phyloP scores from a whole-genome alignment of 1,139 yeast species.

The Zygoascus sp. region DNA sequence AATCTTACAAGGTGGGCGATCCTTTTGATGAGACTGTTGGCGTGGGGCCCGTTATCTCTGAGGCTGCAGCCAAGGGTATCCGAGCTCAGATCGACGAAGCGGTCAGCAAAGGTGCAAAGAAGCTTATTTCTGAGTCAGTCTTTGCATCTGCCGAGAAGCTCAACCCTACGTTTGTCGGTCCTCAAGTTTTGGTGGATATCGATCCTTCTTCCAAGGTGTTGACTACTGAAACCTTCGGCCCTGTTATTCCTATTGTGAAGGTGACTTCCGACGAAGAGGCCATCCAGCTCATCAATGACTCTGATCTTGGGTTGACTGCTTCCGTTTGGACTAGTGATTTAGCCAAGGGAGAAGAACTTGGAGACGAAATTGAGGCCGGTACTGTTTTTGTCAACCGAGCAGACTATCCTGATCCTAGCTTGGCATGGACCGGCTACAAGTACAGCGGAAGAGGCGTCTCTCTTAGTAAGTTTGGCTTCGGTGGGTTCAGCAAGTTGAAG shows the following conservation, averaged over 20 bases:
- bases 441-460: slow-evolving; percentile 71
- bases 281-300: slow-evolving; percentile 34
- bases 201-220: slow-evolving; percentile 54
- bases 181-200: slow-evolving; percentile 75
- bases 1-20: slow-evolving; percentile 50
- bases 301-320: slow-evolving; percentile 48
- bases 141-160: slow-evolving; percentile 33
- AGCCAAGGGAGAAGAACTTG: slow-evolving; percentile 51
- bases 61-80: slow-evolving; percentile 66
- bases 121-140: slow-evolving; percentile 67
- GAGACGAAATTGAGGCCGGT: slow-evolving; percentile 73
- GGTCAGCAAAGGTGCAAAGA: slow-evolving; percentile 61
- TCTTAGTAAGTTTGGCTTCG: slow-evolving; percentile 34
- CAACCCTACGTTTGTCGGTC: slow-evolving; percentile 70
- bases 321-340: slow-evolving; percentile 52
- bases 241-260: slow-evolving; percentile 39
- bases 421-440: slow-evolving; percentile 83
- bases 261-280: slow-evolving; percentile 40
- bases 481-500: slow-evolving; percentile 35
- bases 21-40: slow-evolving; percentile 67
- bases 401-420: slow-evolving; percentile 70
- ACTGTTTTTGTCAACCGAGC: slow-evolving; percentile 84
- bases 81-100: slow-evolving; percentile 68
- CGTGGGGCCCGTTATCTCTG: slow-evolving; percentile 77
- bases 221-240: slow-evolving; percentile 74